Evolutionary conservation across 2,329 filamentous ascomycete genomes (phyloP).

Genomic region (Capronia americana): DNA sequence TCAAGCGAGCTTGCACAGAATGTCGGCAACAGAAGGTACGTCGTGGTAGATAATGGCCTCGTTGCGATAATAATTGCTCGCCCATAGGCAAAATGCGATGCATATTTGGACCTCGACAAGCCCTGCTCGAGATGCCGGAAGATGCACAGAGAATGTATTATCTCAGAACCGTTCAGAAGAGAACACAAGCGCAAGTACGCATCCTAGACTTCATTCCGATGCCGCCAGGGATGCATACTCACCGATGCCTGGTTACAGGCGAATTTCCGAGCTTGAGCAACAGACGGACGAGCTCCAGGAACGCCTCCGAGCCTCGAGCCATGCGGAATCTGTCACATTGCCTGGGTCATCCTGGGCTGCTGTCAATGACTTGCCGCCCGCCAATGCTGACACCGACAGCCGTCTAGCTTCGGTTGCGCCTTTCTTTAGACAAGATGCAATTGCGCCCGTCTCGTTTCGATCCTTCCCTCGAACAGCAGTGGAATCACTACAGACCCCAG

Average conservation of each 20-base stretch:
- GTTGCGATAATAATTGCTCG: conserved; percentile 1
- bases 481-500: conserved; percentile 38
- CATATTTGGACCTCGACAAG: conserved; percentile 45
- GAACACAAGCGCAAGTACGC: conserved; percentile 49
- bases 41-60: neutral
- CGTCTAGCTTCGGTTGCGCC: conserved; percentile 39
- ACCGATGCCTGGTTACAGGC: conserved; percentile 37
- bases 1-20: conserved; percentile 52
- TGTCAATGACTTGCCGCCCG: conserved; percentile 36
- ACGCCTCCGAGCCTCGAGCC: conserved; percentile 43
- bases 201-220: conserved; percentile 39
- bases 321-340: conserved; percentile 37
- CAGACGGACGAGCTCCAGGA: conserved; percentile 48
- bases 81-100: conserved; percentile 47
- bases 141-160: conserved; percentile 46
- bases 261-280: conserved; percentile 48
- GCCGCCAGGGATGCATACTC: neutral
- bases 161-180: conserved; percentile 52
- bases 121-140: conserved; percentile 50
- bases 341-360: conserved; percentile 41
- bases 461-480: conserved; percentile 36
- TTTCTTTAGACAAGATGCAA: conserved; percentile 35
- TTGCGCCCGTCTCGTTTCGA: conserved; percentile 34
- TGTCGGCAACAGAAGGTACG: conserved; percentile 51
- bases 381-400: conserved; percentile 45